phyloP scores from a whole-genome alignment of 1,139 yeast species.

The Lodderomyces theae region DNA sequence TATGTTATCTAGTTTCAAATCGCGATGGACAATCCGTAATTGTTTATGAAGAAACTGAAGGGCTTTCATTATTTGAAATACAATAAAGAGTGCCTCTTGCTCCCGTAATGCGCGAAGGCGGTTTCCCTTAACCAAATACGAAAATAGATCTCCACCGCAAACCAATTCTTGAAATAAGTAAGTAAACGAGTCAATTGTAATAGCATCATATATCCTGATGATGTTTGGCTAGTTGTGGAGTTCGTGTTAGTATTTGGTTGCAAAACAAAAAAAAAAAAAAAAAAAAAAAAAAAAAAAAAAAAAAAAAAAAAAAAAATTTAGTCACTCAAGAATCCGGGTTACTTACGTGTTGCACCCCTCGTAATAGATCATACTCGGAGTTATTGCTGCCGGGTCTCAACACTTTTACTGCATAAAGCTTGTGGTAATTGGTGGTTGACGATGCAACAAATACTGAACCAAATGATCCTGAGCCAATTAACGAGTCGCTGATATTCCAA shows the following conservation, averaged over 20 bases:
- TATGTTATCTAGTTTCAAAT: conserved; percentile 51
- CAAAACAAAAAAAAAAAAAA: conserved; percentile 2
- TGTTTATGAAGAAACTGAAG: conserved; percentile 48
- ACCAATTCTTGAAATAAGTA: conserved; percentile 52
- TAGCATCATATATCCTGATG: conserved; percentile 39
- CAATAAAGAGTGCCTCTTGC: conserved; percentile 51
- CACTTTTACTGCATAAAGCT: conserved; percentile 53
- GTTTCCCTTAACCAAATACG: conserved; percentile 50
- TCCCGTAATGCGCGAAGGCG: conserved; percentile 46
- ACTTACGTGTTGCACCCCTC: conserved; percentile 38
- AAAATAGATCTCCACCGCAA: conserved; percentile 66
- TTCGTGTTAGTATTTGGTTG: conserved; percentile 16
- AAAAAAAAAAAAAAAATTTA: neutral
- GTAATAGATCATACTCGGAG: conserved; percentile 17
- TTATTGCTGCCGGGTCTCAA: conserved; percentile 6
- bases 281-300: neutral
- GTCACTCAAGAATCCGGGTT: too few relatives aligned
- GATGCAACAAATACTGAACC: conserved; percentile 46
- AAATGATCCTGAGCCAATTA: conserved; percentile 59
- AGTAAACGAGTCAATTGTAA: conserved; percentile 33
- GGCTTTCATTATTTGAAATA: conserved; percentile 55
- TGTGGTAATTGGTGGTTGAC: conserved; percentile 12
- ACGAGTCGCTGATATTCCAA: neutral
- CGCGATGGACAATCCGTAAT: conserved; percentile 21
- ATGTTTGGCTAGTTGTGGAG: conserved; percentile 41